These are phyloP conservation scores for Allium sativum DNA, from an alignment of 106 monocot species.

Conservation along the genomic window DNA sequence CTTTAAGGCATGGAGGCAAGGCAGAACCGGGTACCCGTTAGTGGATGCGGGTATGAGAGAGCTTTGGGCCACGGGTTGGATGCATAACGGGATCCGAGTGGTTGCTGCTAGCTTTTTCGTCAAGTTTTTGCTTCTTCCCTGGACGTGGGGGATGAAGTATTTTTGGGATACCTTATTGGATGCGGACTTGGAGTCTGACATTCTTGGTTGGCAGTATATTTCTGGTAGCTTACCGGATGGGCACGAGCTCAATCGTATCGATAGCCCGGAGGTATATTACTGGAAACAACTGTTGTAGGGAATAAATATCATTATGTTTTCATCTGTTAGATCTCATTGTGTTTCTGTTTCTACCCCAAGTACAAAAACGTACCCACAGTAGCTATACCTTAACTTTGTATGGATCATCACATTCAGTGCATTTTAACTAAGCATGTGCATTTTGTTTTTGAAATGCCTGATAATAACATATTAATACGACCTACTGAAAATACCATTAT, in stretches of 20 bases:
- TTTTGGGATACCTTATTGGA: constrained; percentile 86
- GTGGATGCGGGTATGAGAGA: constrained; percentile 97
- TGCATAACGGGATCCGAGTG: constrained; percentile 70
- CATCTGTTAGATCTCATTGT: no score
- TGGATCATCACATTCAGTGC: no score
- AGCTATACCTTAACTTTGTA: no score
- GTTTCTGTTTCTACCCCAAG: no score
- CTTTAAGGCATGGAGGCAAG: constrained; percentile 82
- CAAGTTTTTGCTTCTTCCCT: constrained; percentile 72
- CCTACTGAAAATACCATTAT: no score
- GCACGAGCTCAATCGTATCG: constrained; percentile 65
- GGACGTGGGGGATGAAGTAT: constrained; percentile 93
- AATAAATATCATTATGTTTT: no score
- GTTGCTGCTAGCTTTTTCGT: constrained; percentile 67
- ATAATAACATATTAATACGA: no score
- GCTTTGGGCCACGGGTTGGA: constrained; percentile 95
- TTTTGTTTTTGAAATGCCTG: no score
- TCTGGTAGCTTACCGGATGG: constrained; percentile 91
- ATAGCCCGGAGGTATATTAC: constrained; percentile 60
- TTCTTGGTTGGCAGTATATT: constrained; percentile 92
- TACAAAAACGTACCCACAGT: no score
- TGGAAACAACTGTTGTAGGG: no score
- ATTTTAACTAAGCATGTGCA: no score
- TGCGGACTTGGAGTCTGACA: constrained; percentile 77
- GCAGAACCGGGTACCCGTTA: constrained; percentile 79